Percentiles rank a stretch among this genome's conserved stretches.
phyloP scores from a whole-genome alignment of 257 asterid genomes.

The Solanum gandarillasii region DNA sequence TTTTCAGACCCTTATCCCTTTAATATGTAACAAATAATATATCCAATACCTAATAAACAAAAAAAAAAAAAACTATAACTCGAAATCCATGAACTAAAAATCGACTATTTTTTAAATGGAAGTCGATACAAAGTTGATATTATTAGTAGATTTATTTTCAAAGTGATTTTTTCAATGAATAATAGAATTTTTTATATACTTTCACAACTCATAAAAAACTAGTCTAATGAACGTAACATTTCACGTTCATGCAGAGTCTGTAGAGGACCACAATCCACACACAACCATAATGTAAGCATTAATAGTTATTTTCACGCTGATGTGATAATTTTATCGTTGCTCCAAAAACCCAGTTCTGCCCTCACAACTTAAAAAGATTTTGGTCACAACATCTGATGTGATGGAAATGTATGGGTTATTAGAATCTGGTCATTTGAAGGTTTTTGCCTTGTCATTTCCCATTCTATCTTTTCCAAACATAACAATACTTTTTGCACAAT shows the following conservation, averaged over 20 bases:
- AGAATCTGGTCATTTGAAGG: slow-evolving; percentile 19
- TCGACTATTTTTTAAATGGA: background rate
- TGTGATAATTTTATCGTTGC: background rate
- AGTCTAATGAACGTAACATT: too few species aligned
- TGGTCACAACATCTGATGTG: slow-evolving; percentile 6
- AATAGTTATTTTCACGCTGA: too few species aligned
- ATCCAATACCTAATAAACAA: background rate
- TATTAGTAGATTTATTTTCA: background rate
- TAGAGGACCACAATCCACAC: background rate
- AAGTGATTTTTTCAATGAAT: background rate
- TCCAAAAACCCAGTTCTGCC: rapidly evolving
- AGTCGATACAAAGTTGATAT: background rate
- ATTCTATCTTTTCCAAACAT: background rate
- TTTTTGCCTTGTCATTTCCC: background rate
- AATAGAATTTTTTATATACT: background rate
- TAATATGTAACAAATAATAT: background rate
- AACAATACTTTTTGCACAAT: background rate
- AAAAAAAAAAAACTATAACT: background rate
- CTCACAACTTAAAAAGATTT: background rate
- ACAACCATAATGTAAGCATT: background rate
- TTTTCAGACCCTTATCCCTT: background rate
- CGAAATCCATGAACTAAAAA: background rate
- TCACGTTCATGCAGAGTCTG: background rate
- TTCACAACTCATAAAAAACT: background rate
- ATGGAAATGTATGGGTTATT: slow-evolving; percentile 15